Evolutionary conservation across 192 early-diverging fungal genomes (phyloP).

Genomic region (Coemansia sp.): DNA sequence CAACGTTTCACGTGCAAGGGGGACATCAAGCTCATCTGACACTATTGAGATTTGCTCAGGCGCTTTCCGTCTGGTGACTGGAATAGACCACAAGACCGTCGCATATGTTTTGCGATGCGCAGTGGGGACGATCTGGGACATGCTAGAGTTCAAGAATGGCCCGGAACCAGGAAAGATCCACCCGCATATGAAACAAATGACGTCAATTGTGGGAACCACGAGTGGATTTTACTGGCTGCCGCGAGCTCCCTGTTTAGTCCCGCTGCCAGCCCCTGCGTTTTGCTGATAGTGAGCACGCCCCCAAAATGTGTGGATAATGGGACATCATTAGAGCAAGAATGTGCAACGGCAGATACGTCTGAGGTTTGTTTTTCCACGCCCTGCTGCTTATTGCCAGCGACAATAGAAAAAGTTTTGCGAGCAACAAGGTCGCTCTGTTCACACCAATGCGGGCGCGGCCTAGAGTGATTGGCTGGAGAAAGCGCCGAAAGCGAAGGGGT

Average conservation of each 20-base stretch:
- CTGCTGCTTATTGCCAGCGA: too few relatives aligned
- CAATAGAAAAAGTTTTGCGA: too few relatives aligned
- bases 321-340: not conserved
- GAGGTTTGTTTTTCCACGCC: too few relatives aligned
- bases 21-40: not conserved
- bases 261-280: constrained; percentile 6
- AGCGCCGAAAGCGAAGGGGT: not conserved
- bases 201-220: constrained; percentile 1
- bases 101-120: not conserved
- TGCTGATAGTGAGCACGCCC: not conserved
- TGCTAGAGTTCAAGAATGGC: not conserved
- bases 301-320: not conserved
- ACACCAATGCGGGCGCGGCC: not conserved
- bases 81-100: not conserved
- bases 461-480: not conserved
- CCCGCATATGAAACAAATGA: constrained; percentile 6
- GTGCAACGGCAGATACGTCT: not conserved
- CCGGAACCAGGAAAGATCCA: constrained; percentile 6
- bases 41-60: not conserved
- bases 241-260: not conserved
- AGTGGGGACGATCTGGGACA: not conserved
- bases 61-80: not conserved
- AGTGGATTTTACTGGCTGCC: not conserved
- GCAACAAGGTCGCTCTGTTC: too few relatives aligned
- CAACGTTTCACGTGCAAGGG: constrained; percentile 1